Percentiles rank a stretch among this genome's conserved stretches.
phyloP scores from a whole-genome alignment of 2,329 filamentous ascomycete species.

The Aspergillus latus region DNA sequence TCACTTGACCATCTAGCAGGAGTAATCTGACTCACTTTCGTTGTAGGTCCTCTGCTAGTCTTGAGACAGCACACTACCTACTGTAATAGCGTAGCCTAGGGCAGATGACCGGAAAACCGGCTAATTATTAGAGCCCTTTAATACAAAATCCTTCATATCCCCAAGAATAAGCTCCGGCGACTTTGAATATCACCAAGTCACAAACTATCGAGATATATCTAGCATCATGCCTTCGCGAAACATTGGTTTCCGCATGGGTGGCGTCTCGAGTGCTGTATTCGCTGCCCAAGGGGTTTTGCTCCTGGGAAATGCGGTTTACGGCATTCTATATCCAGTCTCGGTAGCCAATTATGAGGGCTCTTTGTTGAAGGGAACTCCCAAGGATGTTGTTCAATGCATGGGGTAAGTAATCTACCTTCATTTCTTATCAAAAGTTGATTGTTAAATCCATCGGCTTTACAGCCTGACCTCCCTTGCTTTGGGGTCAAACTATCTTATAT shows the following conservation, averaged over 20 bases:
- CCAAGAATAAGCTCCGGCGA: no score
- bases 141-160: no score
- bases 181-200: no score
- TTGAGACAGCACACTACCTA: no score
- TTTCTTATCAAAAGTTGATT: neutral
- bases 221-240: neutral
- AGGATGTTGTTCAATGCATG: neutral
- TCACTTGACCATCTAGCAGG: no score
- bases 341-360: slow-evolving; percentile 1
- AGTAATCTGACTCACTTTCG: no score
- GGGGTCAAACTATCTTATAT: no score
- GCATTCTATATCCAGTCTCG: slow-evolving; percentile 1
- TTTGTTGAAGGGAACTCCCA: neutral
- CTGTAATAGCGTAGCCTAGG: no score
- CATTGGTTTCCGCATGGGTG: slow-evolving; percentile 7
- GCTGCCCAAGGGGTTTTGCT: slow-evolving; percentile 8
- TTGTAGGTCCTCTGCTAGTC: no score
- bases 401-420: neutral
- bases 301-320: slow-evolving; percentile 6
- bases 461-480: neutral
- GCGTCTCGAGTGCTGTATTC: slow-evolving; percentile 8
- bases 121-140: no score
- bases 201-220: no score
- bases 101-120: no score
- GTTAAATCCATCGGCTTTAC: neutral